Conservation (phyloP, 2,329 filamentous ascomycete species). For the Colletotrichum falcatum region DNA sequence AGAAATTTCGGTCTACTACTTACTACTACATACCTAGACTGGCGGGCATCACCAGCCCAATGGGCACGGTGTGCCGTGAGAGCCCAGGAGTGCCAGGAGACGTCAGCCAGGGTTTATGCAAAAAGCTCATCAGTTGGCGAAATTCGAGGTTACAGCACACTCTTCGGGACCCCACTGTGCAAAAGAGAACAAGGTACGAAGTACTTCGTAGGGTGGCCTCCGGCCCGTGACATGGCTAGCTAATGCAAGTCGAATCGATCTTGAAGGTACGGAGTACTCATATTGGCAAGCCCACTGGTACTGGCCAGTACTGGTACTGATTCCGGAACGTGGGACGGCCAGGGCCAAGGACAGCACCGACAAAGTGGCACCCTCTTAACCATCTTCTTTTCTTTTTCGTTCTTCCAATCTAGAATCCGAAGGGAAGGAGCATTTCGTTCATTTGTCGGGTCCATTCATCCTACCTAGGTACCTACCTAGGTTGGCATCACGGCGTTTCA, state of each 20-base stretch:
- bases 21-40: too few species aligned
- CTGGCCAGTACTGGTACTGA: too few species aligned
- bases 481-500: not conserved
- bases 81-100: conserved; percentile 18
- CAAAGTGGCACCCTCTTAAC: not conserved
- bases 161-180: not conserved
- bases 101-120: conserved; percentile 31
- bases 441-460: conserved; percentile 17
- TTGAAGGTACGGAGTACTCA: too few species aligned
- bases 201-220: too few species aligned
- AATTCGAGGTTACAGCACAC: conserved; percentile 21
- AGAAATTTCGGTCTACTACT: not conserved
- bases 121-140: conserved; percentile 39
- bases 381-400: not conserved
- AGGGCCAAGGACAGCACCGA: not conserved
- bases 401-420: not conserved
- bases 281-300: too few species aligned
- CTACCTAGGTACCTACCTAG: too few species aligned
- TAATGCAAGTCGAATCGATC: too few species aligned
- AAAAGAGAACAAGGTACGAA: not conserved
- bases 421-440: not conserved
- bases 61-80: not conserved
- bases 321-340: not conserved
- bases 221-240: too few species aligned
- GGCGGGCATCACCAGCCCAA: not conserved